A percentile compares a stretch with the other conserved stretches of the same genome.
Conservation (phyloP, 2,329 filamentous ascomycete genomes). For the Aspergillus pseudoterreus region DNA sequence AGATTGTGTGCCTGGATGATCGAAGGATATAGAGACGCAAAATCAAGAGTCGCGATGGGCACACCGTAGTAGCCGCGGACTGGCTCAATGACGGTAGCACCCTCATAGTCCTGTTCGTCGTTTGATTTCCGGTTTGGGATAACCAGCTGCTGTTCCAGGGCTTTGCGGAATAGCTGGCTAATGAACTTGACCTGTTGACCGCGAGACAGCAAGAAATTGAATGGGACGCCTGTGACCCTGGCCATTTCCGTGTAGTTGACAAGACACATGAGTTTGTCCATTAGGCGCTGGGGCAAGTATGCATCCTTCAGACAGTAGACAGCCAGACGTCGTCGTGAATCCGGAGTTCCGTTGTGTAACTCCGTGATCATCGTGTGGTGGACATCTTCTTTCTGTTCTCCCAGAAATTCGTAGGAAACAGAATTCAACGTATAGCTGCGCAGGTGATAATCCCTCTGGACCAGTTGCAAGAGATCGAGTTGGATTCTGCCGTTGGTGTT, state of each 20-base stretch:
- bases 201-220: slow-evolving; percentile 86
- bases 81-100: slow-evolving; percentile 96
- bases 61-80: slow-evolving; percentile 90
- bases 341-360: slow-evolving; percentile 90
- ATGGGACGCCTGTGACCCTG: slow-evolving; percentile 96
- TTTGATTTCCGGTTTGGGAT: slow-evolving; percentile 80
- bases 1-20: slow-evolving; percentile 99
- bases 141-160: slow-evolving; percentile 85
- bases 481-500: slow-evolving; percentile 94
- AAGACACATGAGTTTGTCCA: slow-evolving; percentile 98
- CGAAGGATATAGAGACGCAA: slow-evolving; percentile 95
- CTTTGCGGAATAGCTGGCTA: slow-evolving; percentile 94
- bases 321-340: slow-evolving; percentile 83
- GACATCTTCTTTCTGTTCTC: slow-evolving; percentile 97
- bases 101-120: slow-evolving; percentile 87
- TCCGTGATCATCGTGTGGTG: slow-evolving; percentile 99
- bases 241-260: slow-evolving; percentile 99
- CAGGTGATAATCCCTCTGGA: slow-evolving; percentile 91
- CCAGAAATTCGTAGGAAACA: slow-evolving; percentile 88
- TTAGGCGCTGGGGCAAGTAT: slow-evolving; percentile 85
- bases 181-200: slow-evolving; percentile 98
- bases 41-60: slow-evolving; percentile 95
- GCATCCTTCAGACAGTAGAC: slow-evolving; percentile 98
- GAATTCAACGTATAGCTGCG: slow-evolving; percentile 97
- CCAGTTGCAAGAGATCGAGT: slow-evolving; percentile 86